Percentiles rank a stretch among this genome's conserved stretches.
These are phyloP conservation scores for Bryoglossum gracile DNA, from an alignment of 495 filamentous ascomycete genomes.

Conservation along the genomic window DNA sequence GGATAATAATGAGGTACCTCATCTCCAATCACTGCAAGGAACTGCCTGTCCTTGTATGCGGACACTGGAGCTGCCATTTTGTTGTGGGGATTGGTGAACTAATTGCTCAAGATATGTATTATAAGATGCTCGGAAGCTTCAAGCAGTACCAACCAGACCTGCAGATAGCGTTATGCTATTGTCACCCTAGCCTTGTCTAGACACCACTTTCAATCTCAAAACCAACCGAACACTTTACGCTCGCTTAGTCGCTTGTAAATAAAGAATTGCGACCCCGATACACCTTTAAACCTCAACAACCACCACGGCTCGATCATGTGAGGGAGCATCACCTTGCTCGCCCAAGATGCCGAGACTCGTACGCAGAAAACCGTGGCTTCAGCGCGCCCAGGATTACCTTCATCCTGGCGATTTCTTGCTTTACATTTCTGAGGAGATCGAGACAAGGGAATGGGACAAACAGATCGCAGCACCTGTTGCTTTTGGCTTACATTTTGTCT, in stretches of 20 bases:
- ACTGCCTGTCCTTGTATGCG: slow-evolving; percentile 81
- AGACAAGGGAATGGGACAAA: slow-evolving; percentile 82
- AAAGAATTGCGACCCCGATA: too few relatives aligned
- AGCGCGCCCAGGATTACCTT: slow-evolving; percentile 70
- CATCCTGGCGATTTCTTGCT: slow-evolving; percentile 85
- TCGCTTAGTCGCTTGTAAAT: neutral
- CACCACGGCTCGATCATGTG: slow-evolving; percentile 13
- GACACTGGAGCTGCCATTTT: slow-evolving; percentile 50
- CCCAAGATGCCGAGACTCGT: slow-evolving; percentile 66
- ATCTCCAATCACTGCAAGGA: slow-evolving; percentile 95
- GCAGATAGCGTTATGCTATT: too few relatives aligned
- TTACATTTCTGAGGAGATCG: slow-evolving; percentile 83
- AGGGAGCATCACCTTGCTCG: neutral
- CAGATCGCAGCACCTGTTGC: slow-evolving; percentile 68
- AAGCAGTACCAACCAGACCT: neutral
- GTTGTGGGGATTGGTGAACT: slow-evolving; percentile 9
- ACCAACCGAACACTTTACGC: too few relatives aligned
- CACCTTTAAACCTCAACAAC: too few relatives aligned
- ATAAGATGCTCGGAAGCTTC: slow-evolving; percentile 3
- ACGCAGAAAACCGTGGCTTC: slow-evolving; percentile 63
- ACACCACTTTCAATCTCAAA: too few relatives aligned
- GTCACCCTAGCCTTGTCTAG: too few relatives aligned
- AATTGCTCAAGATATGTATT: neutral
- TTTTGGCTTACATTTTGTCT: slow-evolving; percentile 64
- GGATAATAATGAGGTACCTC: slow-evolving; percentile 67